These are phyloP conservation scores for Vicia sativa DNA, from an alignment of 306 rosid species.

Conservation along the genomic window DNA sequence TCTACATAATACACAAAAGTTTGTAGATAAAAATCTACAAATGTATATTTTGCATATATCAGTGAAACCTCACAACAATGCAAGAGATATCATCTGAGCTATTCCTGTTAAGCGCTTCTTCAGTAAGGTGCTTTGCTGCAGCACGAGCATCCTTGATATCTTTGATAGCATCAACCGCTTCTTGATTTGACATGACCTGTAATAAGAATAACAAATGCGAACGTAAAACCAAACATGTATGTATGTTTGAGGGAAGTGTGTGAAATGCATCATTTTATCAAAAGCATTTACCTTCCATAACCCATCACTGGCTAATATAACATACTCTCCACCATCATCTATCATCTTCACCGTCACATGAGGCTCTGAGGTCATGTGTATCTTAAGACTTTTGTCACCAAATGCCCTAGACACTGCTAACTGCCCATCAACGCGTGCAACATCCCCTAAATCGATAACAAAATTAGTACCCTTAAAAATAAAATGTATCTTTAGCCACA, in stretches of 20 bases:
- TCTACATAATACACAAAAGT: slow-evolving; percentile 22
- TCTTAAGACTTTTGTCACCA: slow-evolving; percentile 94
- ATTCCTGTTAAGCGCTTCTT: slow-evolving; percentile 76
- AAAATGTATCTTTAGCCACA: background rate
- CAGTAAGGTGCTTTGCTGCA: slow-evolving; percentile 84
- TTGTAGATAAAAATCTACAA: slow-evolving; percentile 12
- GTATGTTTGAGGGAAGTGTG: background rate
- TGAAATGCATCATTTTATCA: background rate
- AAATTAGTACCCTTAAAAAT: slow-evolving; percentile 25
- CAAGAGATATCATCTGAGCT: slow-evolving; percentile 95
- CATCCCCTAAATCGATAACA: slow-evolving; percentile 67
- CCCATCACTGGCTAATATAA: slow-evolving; percentile 95
- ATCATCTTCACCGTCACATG: slow-evolving; percentile 55
- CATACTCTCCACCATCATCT: slow-evolving; percentile 63
- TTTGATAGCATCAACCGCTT: slow-evolving; percentile 70
- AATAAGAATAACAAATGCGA: slow-evolving; percentile 30
- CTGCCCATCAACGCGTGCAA: slow-evolving; percentile 95
- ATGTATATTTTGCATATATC: slow-evolving; percentile 35
- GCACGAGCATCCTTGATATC: slow-evolving; percentile 79
- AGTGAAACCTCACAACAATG: slow-evolving; percentile 71
- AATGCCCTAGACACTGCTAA: slow-evolving; percentile 96
- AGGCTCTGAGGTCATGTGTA: slow-evolving; percentile 86
- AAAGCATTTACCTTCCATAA: slow-evolving; percentile 85
- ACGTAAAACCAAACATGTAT: background rate
- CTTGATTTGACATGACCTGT: slow-evolving; percentile 92